Evolutionary conservation across 2,329 filamentous ascomycete genomes (phyloP), one percentile per base, ranked within the genome.

Genomic region (Paradendryphiella salina): DNA sequence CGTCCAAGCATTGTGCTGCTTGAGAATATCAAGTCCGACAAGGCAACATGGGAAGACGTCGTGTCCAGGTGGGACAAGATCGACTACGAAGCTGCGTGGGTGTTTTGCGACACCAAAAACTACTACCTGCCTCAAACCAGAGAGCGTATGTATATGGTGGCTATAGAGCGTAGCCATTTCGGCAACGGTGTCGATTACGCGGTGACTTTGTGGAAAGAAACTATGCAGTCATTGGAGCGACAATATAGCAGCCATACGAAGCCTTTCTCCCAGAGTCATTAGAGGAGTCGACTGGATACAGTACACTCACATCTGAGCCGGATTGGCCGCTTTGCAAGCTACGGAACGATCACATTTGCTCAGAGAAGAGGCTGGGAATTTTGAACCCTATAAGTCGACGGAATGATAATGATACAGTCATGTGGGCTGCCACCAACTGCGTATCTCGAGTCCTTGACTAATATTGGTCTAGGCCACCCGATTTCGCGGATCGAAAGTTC

Each of bases 41-140:
- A 62, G 7, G 83, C 84, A 0, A 82, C 84, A 0, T 93, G 87
- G 85, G 47, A 73, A 0, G 61, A 76, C 3, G 79, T 84, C 29
- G 70, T 74, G n/a, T 50, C 61, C 0, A 60, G 72, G 6, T 84
- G 80, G 66, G 51, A 73, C 1, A 64, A 71, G 0, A 77, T 84
- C 31, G 82, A 77, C 2, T 93, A 92, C 60, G 67, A 76, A 2
- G 80, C 79, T 0, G 63, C 66, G 0, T 78, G 76, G 39, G 57
- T 77, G 0, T 74, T 72, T 4, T 73, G 88, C 0, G 87, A 92
- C 60, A 87, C 84, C 0, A 90, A 90, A 64, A 72, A 87, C 3
- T 90, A 80, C 60, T 89, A 89, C 51, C 72, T 92, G 0, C 89
- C 89, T 0, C 89, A 93, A 46, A 90, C 86, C 0, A 28, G 66